phyloP scores from a whole-genome alignment of 2,329 filamentous ascomycete species.

The Metarhizium sp. region DNA sequence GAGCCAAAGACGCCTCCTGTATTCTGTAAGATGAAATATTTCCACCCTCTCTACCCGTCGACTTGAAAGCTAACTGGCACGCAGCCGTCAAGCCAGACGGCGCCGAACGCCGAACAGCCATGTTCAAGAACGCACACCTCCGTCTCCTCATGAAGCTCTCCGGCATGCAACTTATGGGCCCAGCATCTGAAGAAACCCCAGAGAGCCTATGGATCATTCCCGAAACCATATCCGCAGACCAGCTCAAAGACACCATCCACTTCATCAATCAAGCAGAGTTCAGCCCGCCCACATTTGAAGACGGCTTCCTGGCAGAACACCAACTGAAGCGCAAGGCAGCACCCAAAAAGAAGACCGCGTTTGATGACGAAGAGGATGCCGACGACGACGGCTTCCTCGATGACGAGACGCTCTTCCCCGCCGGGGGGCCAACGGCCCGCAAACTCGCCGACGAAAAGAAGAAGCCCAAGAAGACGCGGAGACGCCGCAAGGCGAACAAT shows the following conservation, averaged over 20 bases:
- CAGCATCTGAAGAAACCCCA: constrained; percentile 55
- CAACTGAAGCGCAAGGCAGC: constrained; percentile 65
- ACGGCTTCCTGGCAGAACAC: constrained; percentile 64
- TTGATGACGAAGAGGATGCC: constrained; percentile 63
- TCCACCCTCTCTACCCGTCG: background rate
- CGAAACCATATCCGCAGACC: constrained; percentile 49
- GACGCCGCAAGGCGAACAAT: constrained; percentile 40
- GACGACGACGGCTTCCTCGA: constrained; percentile 26
- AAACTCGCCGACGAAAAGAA: constrained; percentile 46
- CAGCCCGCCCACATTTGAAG: constrained; percentile 66
- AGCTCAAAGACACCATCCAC: constrained; percentile 60
- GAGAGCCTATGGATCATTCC: constrained; percentile 76
- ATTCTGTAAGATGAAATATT: constrained; percentile 21
- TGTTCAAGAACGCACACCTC: constrained; percentile 85
- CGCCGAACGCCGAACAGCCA: constrained; percentile 57
- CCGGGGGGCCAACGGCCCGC: constrained; percentile 53
- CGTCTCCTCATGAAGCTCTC: constrained; percentile 73
- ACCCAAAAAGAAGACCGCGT: constrained; percentile 47
- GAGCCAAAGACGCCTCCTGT: constrained; percentile 20
- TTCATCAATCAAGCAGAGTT: constrained; percentile 71
- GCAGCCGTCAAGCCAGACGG: constrained; percentile 54
- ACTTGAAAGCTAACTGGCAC: constrained; percentile 17
- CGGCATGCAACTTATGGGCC: constrained; percentile 53
- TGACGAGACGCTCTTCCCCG: constrained; percentile 57
- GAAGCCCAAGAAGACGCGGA: constrained; percentile 33